A percentile compares a stretch with the other conserved stretches of the same genome.
Conservation (phyloP, 768 basidiomycete genomes). For the Tylopilus intermedius region DNA sequence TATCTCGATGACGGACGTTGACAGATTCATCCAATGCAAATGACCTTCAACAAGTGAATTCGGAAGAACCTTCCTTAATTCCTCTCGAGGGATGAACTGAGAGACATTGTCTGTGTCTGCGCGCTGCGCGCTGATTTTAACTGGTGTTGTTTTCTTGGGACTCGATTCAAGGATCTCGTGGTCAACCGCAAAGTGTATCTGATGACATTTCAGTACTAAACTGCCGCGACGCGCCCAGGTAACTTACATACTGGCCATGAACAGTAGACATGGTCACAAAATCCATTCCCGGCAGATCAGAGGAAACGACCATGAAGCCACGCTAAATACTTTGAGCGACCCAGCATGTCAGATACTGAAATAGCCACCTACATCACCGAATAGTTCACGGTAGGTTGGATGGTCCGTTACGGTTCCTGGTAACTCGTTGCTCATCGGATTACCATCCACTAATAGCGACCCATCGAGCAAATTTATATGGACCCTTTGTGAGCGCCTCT, state of each 20-base stretch:
- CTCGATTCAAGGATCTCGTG: background rate
- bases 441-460: slow-evolving; percentile 25
- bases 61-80: background rate
- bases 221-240: too few relatives aligned
- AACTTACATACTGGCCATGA: too few relatives aligned
- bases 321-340: too few relatives aligned
- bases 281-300: slow-evolving; percentile 24
- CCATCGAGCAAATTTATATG: slow-evolving; percentile 24
- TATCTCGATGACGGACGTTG: background rate
- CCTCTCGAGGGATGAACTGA: background rate
- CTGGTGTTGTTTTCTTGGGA: background rate
- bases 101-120: background rate
- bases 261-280: slow-evolving; percentile 19
- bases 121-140: background rate
- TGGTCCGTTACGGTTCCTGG: slow-evolving; percentile 16
- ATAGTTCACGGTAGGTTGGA: slow-evolving; percentile 19
- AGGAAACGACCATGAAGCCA: background rate
- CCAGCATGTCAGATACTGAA: background rate
- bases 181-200: slow-evolving; percentile 21
- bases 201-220: background rate
- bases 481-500: slow-evolving; percentile 18
- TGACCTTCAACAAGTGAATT: background rate
- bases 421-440: slow-evolving; percentile 19
- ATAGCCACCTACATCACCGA: slow-evolving; percentile 17
- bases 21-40: background rate